Evolutionary conservation across 2,329 filamentous ascomycete species (phyloP).

Genomic region (Aspergillus cejpii): DNA sequence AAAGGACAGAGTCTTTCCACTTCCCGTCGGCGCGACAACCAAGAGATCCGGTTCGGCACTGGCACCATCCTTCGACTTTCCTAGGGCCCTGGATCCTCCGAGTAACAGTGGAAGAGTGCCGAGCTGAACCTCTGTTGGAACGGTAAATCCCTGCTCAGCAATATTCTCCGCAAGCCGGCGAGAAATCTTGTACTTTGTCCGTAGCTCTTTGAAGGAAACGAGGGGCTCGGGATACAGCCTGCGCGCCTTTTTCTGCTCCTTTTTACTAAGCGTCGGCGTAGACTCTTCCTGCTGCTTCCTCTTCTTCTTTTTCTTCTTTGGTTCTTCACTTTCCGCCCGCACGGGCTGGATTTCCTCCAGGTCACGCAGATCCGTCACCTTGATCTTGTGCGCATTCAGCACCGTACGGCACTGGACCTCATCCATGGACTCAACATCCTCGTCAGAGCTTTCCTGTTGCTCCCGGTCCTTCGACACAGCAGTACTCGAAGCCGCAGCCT

Average conservation of each 20-base stretch:
- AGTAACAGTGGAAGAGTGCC: conserved; percentile 75
- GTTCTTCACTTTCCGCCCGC: conserved; percentile 29
- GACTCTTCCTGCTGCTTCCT: conserved; percentile 47
- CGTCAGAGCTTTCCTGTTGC: conserved; percentile 13
- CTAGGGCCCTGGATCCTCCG: conserved; percentile 40
- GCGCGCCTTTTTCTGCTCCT: conserved; percentile 46
- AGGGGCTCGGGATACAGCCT: conserved; percentile 74
- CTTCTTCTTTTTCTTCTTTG: conserved; percentile 51
- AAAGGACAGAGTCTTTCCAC: conserved; percentile 92
- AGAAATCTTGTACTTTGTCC: conserved; percentile 65
- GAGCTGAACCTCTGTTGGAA: conserved; percentile 92
- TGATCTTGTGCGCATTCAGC: conserved; percentile 73
- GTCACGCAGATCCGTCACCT: conserved; percentile 67
- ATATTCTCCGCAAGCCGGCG: conserved; percentile 70
- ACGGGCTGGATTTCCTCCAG: conserved; percentile 31
- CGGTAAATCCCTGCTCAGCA: conserved; percentile 70
- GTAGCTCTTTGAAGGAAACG: conserved; percentile 66
- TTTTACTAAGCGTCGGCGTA: conserved; percentile 37
- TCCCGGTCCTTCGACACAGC: conserved; percentile 12
- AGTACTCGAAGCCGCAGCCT: conserved; percentile 19
- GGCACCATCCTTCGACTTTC: conserved; percentile 26
- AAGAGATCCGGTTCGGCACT: conserved; percentile 62
- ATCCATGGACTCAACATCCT: conserved; percentile 43
- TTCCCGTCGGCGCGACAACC: conserved; percentile 87
- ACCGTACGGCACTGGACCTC: conserved; percentile 67